Percentiles rank a stretch among this genome's conserved stretches.
Evolutionary conservation across 2,329 filamentous ascomycete species (phyloP).

Genomic region (Leptodontidium sp.): DNA sequence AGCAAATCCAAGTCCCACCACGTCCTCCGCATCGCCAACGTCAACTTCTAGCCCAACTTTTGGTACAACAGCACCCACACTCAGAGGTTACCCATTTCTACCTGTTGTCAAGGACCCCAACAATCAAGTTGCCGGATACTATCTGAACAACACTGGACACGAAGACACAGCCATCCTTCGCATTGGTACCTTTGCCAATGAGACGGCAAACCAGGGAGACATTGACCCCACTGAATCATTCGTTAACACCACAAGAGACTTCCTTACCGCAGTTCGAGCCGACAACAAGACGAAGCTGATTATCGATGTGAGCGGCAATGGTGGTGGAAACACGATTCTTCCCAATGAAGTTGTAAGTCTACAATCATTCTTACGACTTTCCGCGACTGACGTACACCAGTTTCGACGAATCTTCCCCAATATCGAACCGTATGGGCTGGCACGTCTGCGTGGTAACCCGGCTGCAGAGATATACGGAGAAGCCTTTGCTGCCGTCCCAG

Average conservation of each 20-base stretch:
- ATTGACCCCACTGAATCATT: slow-evolving; percentile 8
- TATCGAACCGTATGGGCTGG: slow-evolving; percentile 22
- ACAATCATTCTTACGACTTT: too few relatives aligned
- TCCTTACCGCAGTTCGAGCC: slow-evolving; percentile 13
- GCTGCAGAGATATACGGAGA: slow-evolving; percentile 15
- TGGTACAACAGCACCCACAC: slow-evolving; percentile 6
- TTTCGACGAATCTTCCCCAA: slow-evolving; percentile 28
- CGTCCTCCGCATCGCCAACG: slow-evolving; percentile 7
- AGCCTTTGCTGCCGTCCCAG: slow-evolving; percentile 14
- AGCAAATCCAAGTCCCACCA: slow-evolving; percentile 10
- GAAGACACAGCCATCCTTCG: slow-evolving; percentile 27
- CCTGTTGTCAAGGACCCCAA: slow-evolving; percentile 22
- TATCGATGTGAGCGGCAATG: slow-evolving; percentile 31
- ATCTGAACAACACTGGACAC: slow-evolving; percentile 25
- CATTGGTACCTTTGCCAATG: slow-evolving; percentile 17
- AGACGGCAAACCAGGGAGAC: neutral
- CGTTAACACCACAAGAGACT: slow-evolving; percentile 17
- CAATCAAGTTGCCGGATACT: slow-evolving; percentile 30
- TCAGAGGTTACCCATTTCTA: slow-evolving; percentile 12
- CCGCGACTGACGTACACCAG: neutral
- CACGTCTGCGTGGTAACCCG: slow-evolving; percentile 18
- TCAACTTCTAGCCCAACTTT: slow-evolving; percentile 4
- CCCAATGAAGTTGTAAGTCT: slow-evolving; percentile 20
- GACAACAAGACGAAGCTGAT: slow-evolving; percentile 25
- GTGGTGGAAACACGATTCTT: slow-evolving; percentile 26